These are phyloP conservation scores for Alternaria brassicae DNA, from an alignment of 2,329 filamentous ascomycete species.

Conservation along the genomic window DNA sequence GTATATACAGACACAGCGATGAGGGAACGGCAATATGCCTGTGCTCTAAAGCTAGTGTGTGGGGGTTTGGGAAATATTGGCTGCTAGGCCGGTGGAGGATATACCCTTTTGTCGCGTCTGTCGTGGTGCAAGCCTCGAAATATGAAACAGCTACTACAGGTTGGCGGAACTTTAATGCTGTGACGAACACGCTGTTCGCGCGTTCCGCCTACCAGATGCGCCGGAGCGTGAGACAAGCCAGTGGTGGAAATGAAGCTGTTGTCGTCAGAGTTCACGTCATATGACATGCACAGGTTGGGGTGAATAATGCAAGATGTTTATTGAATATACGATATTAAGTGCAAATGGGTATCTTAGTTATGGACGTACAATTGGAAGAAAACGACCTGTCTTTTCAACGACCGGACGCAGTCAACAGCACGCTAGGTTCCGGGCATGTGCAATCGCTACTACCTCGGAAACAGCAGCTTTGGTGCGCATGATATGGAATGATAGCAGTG, in stretches of 20 bases:
- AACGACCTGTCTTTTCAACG: not conserved
- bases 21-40: not conserved
- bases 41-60: not conserved
- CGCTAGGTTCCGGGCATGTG: not conserved
- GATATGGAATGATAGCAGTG: not conserved
- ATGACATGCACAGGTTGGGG: not conserved
- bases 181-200: not conserved
- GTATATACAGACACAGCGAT: not conserved
- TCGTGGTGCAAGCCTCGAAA: constrained; percentile 14
- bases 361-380: not conserved
- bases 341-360: constrained; percentile 7
- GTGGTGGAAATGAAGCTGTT: not conserved
- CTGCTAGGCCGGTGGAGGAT: constrained; percentile 5
- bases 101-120: constrained; percentile 9
- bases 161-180: constrained; percentile 2
- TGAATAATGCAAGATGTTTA: not conserved
- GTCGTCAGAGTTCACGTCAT: not conserved
- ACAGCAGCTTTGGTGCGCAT: not conserved
- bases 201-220: constrained; percentile 15
- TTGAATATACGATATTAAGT: not conserved
- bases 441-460: not conserved
- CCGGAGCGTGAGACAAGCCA: not conserved
- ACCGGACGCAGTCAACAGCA: not conserved
- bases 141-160: constrained; percentile 10
- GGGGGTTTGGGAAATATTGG: constrained; percentile 1